Percentiles rank a stretch among this genome's conserved stretches.
Evolutionary conservation across 495 filamentous ascomycete genomes (phyloP).

Genomic region (Annulohypoxylon moriforme): DNA sequence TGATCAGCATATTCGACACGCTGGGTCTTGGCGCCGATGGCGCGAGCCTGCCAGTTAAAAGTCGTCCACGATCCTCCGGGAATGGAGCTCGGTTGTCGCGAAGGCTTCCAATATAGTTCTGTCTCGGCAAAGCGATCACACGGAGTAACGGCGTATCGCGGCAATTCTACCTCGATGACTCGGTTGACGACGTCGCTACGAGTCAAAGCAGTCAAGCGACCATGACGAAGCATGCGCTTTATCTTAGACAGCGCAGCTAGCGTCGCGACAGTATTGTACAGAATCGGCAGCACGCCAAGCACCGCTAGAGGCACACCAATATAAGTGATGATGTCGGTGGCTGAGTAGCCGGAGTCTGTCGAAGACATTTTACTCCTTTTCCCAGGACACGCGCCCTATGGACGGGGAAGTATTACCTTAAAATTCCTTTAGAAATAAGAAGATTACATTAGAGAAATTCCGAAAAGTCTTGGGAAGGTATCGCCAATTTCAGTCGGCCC

Average conservation of each 20-base stretch:
- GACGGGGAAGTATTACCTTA: neutral
- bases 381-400: neutral
- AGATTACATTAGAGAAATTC: neutral
- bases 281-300: conserved; percentile 73
- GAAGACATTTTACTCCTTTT: conserved; percentile 33
- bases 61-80: conserved; percentile 71
- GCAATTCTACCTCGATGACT: conserved; percentile 73
- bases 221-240: conserved; percentile 64
- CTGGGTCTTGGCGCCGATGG: conserved; percentile 69
- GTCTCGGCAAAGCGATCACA: conserved; percentile 63
- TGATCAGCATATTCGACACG: conserved; percentile 73
- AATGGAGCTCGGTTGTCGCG: conserved; percentile 58
- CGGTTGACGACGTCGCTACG: conserved; percentile 71
- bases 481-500: neutral
- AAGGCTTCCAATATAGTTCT: conserved; percentile 66
- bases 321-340: conserved; percentile 61
- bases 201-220: conserved; percentile 66
- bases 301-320: conserved; percentile 74
- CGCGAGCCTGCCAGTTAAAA: conserved; percentile 71
- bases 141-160: conserved; percentile 70
- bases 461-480: neutral
- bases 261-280: conserved; percentile 68
- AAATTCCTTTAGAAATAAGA: neutral
- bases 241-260: conserved; percentile 67
- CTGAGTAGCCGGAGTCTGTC: conserved; percentile 39